Evolutionary conservation across 2,329 filamentous ascomycete species (phyloP), one percentile per base, ranked within the genome.

Genomic region (Hypoxylon sp.): DNA sequence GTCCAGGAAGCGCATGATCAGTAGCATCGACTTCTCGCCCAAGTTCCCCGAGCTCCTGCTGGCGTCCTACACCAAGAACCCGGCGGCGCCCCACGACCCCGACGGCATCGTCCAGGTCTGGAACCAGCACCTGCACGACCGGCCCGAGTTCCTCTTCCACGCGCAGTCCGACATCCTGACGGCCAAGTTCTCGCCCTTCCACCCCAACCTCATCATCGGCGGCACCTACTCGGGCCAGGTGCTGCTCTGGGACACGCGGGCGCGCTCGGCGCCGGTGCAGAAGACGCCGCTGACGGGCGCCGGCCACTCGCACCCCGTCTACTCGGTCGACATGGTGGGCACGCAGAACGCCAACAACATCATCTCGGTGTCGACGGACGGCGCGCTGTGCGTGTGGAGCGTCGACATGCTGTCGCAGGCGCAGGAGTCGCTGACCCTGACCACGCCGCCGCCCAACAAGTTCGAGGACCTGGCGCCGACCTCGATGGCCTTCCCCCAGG

Each of bases 261-360:
- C 92, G 48, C 91, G 91, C 69, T 90, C 92, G 15, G 87, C 89
- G 15, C 94, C 96, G 0, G 92, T 98, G 4, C 93, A 97, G 70
- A 97, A 97, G 77, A 99, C 95, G 1, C 95, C 95, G 0, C 82
- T 99, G 33, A 98, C 94, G 4, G 94, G 95, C 46, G 93, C 91
- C 11, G 93, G 95, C 11, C 95, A 99, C 74, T 96, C 95, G 6
- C 95, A 99, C 71, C 95, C 95, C 0, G 90, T 99, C 63, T 99
- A 99, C 79, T 92, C 90, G 33, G 87, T 99, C 55, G 91, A 95
- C 62, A 96, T 99, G 52, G 92, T 99, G 46, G 95, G 95, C 63
- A 99, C 96, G 0, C 95, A 98, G 72, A 99, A 99, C 73, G 95
- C 95, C 57, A 97, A 97, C 79, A 99, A 98, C 75, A 97, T 99